A percentile compares a stretch with the other conserved stretches of the same genome.
phyloP scores from a whole-genome alignment of 2,329 filamentous ascomycete species.

The Fusarium sacchari region DNA sequence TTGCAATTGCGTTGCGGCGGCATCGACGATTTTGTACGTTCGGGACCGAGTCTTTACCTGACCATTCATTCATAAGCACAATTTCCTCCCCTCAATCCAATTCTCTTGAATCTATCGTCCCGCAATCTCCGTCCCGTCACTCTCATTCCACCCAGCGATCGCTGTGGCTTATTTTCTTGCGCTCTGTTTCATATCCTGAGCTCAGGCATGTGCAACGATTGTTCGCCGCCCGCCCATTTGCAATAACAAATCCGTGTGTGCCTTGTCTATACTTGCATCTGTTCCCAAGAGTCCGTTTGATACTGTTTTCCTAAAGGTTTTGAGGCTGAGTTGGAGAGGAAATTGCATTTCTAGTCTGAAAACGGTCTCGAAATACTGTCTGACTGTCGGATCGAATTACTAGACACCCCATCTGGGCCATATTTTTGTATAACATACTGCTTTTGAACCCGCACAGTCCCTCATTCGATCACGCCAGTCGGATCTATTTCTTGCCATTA shows the following conservation, averaged over 20 bases:
- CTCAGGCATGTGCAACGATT: constrained; percentile 40
- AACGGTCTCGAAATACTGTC: constrained; percentile 19
- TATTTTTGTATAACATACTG: constrained; percentile 25
- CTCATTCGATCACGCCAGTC: constrained; percentile 4
- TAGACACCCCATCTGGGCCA: constrained; percentile 13
- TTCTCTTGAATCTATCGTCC: constrained; percentile 2
- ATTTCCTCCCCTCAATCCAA: constrained; percentile 1
- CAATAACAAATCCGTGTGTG: constrained; percentile 37
- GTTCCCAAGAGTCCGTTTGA: constrained; percentile 23
- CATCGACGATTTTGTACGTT: constrained; percentile 16
- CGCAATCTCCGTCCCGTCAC: constrained; percentile 15
- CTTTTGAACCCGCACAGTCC: constrained; percentile 18
- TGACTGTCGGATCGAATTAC: constrained; percentile 15
- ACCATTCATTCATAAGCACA: constrained; percentile 21
- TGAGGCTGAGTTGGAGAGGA: constrained; percentile 25
- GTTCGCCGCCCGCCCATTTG: constrained; percentile 1
- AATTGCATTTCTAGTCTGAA: constrained; percentile 19
- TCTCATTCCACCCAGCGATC: constrained; percentile 19
- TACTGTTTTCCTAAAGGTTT: constrained; percentile 23
- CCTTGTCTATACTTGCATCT: constrained; percentile 17
- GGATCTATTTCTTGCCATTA: constrained; percentile 1
- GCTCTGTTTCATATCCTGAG: constrained; percentile 22
- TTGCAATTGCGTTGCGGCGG: neutral
- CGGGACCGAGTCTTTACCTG: constrained; percentile 8
- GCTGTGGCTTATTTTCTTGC: constrained; percentile 29